Conservation (phyloP, 2,329 filamentous ascomycete genomes). For the Cryphonectria japonica region DNA sequence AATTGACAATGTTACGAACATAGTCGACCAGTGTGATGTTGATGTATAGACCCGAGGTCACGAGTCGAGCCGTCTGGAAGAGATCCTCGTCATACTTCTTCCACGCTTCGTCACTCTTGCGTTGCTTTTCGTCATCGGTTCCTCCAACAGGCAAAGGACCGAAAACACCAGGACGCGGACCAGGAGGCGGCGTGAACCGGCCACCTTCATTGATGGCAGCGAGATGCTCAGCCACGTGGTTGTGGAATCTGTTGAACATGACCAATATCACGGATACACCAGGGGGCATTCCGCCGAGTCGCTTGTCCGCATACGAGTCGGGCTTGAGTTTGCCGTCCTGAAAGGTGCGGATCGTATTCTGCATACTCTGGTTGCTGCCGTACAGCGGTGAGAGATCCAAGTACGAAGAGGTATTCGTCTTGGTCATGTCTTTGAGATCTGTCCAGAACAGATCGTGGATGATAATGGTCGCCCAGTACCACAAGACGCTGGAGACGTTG, state of each 20-base stretch:
- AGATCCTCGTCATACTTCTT: slow-evolving; percentile 76
- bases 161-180: slow-evolving; percentile 11
- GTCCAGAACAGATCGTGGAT: slow-evolving; percentile 75
- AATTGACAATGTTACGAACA: slow-evolving; percentile 67
- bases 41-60: slow-evolving; percentile 76
- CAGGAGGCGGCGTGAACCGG: slow-evolving; percentile 70
- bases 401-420: slow-evolving; percentile 71
- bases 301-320: slow-evolving; percentile 72
- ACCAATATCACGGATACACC: slow-evolving; percentile 72
- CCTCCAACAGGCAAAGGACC: background rate
- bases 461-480: slow-evolving; percentile 74
- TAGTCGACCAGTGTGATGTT: slow-evolving; percentile 81
- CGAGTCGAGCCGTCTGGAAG: slow-evolving; percentile 77
- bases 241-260: slow-evolving; percentile 87
- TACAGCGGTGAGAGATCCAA: slow-evolving; percentile 74
- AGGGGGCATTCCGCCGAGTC: slow-evolving; percentile 71
- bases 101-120: slow-evolving; percentile 57
- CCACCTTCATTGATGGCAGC: slow-evolving; percentile 84
- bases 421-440: slow-evolving; percentile 61
- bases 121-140: slow-evolving; percentile 45
- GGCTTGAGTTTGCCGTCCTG: slow-evolving; percentile 73
- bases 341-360: slow-evolving; percentile 70
- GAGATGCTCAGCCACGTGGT: slow-evolving; percentile 78
- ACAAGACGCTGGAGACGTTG: slow-evolving; percentile 72
- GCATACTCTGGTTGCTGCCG: slow-evolving; percentile 68